Evolutionary conservation across 805 yeast species (phyloP).

Genomic region (Candida anglica): DNA sequence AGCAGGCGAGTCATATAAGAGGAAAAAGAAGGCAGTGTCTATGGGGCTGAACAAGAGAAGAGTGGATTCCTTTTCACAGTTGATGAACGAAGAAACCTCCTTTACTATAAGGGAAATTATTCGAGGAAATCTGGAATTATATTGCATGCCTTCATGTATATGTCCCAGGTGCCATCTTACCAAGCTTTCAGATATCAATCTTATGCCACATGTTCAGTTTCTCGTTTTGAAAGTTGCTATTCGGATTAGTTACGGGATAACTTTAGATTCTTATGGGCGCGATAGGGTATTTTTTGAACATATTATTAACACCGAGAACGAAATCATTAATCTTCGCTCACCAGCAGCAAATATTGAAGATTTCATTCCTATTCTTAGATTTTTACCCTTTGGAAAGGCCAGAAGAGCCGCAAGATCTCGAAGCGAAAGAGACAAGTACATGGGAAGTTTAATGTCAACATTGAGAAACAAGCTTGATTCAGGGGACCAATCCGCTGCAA

Average conservation of each 20-base stretch:
- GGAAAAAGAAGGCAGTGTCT: conserved; percentile 46
- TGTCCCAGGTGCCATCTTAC: conserved; percentile 7
- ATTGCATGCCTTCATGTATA: conserved; percentile 16
- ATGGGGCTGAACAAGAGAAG: conserved; percentile 37
- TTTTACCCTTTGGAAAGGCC: conserved; percentile 14
- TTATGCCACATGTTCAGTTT: conserved; percentile 42
- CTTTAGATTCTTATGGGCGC: conserved; percentile 36
- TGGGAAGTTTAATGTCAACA: conserved; percentile 28
- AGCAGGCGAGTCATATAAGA: conserved; percentile 42
- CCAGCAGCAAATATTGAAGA: conserved; percentile 55
- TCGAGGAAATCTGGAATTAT: conserved; percentile 8
- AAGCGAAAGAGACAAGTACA: conserved; percentile 45
- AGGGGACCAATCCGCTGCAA: conserved; percentile 18
- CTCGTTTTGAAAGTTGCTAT: conserved; percentile 51
- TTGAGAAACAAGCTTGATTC: conserved; percentile 14
- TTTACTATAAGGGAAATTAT: conserved; percentile 16
- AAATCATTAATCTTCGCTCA: conserved; percentile 54
- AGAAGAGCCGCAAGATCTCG: conserved; percentile 20
- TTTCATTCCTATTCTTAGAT: conserved; percentile 45
- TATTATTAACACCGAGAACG: conserved; percentile 52
- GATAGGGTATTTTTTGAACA: conserved; percentile 42
- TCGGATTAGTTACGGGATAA: conserved; percentile 48
- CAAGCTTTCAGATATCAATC: conserved; percentile 28
- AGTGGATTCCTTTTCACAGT: conserved; percentile 22
- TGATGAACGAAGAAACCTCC: conserved; percentile 37